Evolutionary conservation across 148 eudicot species (phyloP).

Genomic region (Vaccinium macrocarpon): DNA sequence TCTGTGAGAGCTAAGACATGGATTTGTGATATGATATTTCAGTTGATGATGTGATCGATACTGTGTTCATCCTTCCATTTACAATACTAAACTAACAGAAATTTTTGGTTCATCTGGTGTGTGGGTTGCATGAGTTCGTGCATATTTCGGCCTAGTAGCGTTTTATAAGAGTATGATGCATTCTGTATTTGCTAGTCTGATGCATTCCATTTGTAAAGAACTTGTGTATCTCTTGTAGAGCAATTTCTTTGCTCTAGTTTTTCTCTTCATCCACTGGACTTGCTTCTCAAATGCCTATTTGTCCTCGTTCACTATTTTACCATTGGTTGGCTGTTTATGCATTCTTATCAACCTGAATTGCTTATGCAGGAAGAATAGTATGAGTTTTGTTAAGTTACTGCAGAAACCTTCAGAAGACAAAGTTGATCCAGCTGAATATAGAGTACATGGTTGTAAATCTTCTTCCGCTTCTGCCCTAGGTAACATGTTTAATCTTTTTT

Average conservation of each 20-base stretch:
- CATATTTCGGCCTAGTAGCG: neutral
- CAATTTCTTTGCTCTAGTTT: neutral
- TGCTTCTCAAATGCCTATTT: neutral
- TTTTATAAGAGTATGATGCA: neutral
- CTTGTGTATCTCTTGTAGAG: neutral
- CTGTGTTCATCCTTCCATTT: neutral
- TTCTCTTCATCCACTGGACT: neutral
- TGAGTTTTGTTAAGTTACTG: neutral
- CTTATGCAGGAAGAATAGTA: conserved; percentile 9
- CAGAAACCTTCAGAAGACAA: conserved; percentile 13
- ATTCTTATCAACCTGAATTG: neutral
- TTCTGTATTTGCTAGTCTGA: neutral
- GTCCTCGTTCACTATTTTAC: neutral
- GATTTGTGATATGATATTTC: neutral
- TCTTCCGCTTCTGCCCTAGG: conserved; percentile 46
- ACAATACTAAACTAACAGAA: neutral
- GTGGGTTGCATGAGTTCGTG: neutral
- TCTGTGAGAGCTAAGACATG: neutral
- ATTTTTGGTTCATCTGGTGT: neutral
- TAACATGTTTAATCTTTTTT: conserved; percentile 26
- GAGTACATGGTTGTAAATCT: conserved; percentile 8
- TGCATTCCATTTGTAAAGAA: neutral
- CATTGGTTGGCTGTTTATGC: neutral
- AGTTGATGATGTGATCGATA: neutral
- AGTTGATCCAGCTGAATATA: neutral